Evolutionary conservation across 441 rosid species (phyloP).

Genomic region (Isatis lusitanica): DNA sequence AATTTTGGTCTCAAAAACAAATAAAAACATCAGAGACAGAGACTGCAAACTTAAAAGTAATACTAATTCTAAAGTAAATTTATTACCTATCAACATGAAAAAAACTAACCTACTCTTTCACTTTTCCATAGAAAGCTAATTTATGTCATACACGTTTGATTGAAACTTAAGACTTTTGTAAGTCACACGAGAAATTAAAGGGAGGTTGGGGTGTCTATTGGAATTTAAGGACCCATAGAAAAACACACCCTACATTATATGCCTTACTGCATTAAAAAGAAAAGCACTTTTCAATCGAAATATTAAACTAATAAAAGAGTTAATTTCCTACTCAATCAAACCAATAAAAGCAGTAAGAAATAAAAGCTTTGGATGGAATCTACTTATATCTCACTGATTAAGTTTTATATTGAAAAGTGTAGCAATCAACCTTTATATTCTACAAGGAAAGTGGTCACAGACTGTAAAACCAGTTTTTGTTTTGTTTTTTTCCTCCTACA

Average conservation of each 20-base stretch:
- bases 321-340: slow-evolving; percentile 24
- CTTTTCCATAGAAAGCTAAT: background rate
- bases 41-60: background rate
- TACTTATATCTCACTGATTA: slow-evolving; percentile 28
- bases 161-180: slow-evolving; percentile 12
- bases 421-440: slow-evolving; percentile 33
- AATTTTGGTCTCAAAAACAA: background rate
- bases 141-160: slow-evolving; percentile 1
- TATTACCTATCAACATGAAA: background rate
- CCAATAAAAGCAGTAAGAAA: slow-evolving; percentile 16
- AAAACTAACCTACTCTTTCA: slow-evolving; percentile 9
- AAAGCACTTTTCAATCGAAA: slow-evolving; percentile 37
- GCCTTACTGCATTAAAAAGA: slow-evolving; percentile 57
- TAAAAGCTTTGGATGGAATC: slow-evolving; percentile 21
- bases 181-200: background rate
- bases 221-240: slow-evolving; percentile 23
- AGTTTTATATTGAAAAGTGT: slow-evolving; percentile 28
- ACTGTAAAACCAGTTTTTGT: slow-evolving; percentile 40
- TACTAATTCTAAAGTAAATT: background rate
- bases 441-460: slow-evolving; percentile 35
- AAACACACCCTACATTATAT: slow-evolving; percentile 26
- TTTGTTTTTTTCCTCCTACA: slow-evolving; percentile 33
- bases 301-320: slow-evolving; percentile 28
- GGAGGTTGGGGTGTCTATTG: slow-evolving; percentile 36
- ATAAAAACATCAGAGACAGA: background rate